Percentiles rank a stretch among this genome's conserved stretches.
These are phyloP conservation scores for Hymenoscyphus infarciens DNA, from an alignment of 2,329 filamentous ascomycete genomes.

Conservation along the genomic window DNA sequence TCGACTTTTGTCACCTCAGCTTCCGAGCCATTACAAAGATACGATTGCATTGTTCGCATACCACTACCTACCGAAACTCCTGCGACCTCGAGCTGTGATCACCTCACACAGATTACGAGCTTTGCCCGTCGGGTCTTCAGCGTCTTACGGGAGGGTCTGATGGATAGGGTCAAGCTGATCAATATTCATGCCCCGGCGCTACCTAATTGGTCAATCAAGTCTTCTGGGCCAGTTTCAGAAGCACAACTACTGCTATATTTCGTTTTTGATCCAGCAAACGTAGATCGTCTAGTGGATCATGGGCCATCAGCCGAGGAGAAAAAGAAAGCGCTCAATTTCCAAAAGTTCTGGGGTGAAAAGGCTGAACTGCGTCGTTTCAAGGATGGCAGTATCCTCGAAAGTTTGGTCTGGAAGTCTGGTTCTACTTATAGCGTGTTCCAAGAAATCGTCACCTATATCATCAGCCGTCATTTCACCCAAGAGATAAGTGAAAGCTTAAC, in stretches of 20 bases:
- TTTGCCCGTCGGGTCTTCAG: conserved; percentile 58
- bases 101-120: conserved; percentile 24
- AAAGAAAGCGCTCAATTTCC: conserved; percentile 75
- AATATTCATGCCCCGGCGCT: conserved; percentile 47
- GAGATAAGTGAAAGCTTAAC: conserved; percentile 40
- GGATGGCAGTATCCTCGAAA: conserved; percentile 90
- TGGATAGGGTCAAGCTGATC: conserved; percentile 69
- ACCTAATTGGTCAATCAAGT: conserved; percentile 46
- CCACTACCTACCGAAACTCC: conserved; percentile 13
- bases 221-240: conserved; percentile 33
- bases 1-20: conserved; percentile 71
- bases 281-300: conserved; percentile 75
- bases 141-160: conserved; percentile 67
- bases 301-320: conserved; percentile 85
- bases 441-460: conserved; percentile 72
- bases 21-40: conserved; percentile 52
- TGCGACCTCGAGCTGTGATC: conserved; percentile 24
- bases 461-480: conserved; percentile 65
- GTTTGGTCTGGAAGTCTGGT: conserved; percentile 75
- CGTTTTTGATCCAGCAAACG: conserved; percentile 68
- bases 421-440: conserved; percentile 63
- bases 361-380: conserved; percentile 91
- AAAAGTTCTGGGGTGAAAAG: conserved; percentile 92
- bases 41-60: conserved; percentile 45
- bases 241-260: conserved; percentile 60